A percentile compares a stretch with the other conserved stretches of the same genome.
Conservation (phyloP, 2,329 filamentous ascomycete species). For the Bipolaris victoriae region DNA sequence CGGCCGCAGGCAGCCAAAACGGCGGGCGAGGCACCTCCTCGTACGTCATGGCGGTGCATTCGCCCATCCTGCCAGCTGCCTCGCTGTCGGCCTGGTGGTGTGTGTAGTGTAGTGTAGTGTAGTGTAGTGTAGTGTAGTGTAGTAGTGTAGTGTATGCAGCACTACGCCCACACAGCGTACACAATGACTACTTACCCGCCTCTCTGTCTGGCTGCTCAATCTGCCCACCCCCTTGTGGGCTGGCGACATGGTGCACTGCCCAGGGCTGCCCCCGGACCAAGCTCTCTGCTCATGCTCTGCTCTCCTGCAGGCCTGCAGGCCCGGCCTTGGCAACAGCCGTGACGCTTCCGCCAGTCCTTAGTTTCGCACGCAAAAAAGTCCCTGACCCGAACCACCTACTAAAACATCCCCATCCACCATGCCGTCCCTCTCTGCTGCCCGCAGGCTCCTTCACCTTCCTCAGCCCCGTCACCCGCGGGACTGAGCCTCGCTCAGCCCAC, state of each 20-base stretch:
- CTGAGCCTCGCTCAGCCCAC: slow-evolving; percentile 49
- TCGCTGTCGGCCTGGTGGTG: background rate
- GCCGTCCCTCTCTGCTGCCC: slow-evolving; percentile 47
- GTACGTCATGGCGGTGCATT: slow-evolving; percentile 19
- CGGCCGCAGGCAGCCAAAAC: background rate
- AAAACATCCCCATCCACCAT: slow-evolving; percentile 48
- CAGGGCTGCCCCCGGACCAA: slow-evolving; percentile 18
- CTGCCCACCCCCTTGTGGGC: background rate
- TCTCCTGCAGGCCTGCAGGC: slow-evolving; percentile 10
- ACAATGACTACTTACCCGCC: too few species aligned
- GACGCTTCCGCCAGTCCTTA: slow-evolving; percentile 27
- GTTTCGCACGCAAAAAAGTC: slow-evolving; percentile 38
- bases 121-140: too few species aligned
- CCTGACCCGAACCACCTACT: slow-evolving; percentile 42
- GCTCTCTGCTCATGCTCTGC: slow-evolving; percentile 12
- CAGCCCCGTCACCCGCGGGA: slow-evolving; percentile 59
- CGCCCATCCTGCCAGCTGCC: background rate
- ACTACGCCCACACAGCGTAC: background rate
- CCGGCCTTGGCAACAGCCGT: slow-evolving; percentile 26
- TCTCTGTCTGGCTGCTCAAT: too few species aligned
- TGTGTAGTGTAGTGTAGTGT: background rate
- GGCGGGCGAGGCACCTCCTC: slow-evolving; percentile 11
- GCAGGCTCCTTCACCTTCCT: slow-evolving; percentile 53
- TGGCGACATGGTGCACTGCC: background rate
- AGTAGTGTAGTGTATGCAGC: background rate